Evolutionary conservation across 2,329 filamentous ascomycete species (phyloP).

Genomic region (Beauveria brongniartii): DNA sequence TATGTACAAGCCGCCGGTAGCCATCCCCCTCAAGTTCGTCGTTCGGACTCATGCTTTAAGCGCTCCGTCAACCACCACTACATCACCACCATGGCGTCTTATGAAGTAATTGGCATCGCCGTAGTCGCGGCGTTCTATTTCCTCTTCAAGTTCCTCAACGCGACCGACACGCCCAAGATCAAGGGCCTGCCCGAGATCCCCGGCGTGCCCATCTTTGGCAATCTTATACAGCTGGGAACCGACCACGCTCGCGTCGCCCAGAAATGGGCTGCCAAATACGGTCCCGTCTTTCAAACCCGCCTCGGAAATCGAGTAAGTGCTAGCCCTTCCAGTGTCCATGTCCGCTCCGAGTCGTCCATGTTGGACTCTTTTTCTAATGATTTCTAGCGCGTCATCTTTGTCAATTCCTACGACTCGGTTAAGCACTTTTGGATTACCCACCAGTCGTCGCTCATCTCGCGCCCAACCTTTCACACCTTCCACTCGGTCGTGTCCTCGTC

Average conservation of each 20-base stretch:
- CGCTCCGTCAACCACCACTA: not conserved
- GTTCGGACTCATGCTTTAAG: not conserved
- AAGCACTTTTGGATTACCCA: constrained; percentile 70
- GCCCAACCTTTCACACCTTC: constrained; percentile 73
- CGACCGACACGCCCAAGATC: constrained; percentile 51
- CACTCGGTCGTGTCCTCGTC: constrained; percentile 70
- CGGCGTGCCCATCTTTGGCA: constrained; percentile 55
- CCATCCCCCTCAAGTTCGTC: not conserved
- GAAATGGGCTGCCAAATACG: constrained; percentile 52
- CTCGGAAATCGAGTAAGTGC: constrained; percentile 55
- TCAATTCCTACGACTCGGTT: constrained; percentile 69
- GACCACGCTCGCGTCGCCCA: constrained; percentile 47
- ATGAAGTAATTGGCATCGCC: constrained; percentile 11
- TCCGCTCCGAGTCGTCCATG: not conserved
- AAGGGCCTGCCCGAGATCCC: constrained; percentile 54
- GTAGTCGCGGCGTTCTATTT: constrained; percentile 15
- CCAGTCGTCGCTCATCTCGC: constrained; percentile 68
- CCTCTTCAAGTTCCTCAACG: constrained; percentile 27
- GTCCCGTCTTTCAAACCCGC: constrained; percentile 57
- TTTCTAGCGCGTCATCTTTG: constrained; percentile 58
- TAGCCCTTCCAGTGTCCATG: too few relatives aligned
- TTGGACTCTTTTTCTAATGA: not conserved
- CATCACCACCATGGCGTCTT: not conserved
- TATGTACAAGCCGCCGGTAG: constrained; percentile 3
- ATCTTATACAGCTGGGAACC: constrained; percentile 50